Evolutionary conservation across 176 grass and related monocot genomes (phyloP), one percentile per base, ranked within the genome.

Genomic region (Lolium perenne): DNA sequence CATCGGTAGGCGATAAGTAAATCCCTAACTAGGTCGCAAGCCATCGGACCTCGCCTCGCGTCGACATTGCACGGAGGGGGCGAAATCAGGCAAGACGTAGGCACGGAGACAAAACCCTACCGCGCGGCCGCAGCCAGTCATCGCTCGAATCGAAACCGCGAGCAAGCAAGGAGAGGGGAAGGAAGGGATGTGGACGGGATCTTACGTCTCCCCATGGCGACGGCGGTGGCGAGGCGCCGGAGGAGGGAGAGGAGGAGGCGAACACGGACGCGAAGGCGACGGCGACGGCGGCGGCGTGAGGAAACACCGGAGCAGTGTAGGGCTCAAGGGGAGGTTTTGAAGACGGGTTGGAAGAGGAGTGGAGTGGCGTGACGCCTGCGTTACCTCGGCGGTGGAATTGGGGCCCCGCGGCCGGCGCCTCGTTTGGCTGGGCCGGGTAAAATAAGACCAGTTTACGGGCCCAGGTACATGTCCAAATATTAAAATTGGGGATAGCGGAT

Each of bases 181-280:
- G 32, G 17, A 7, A 23, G 8, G 35, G 83, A 6, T 26, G 8
- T 59, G 7, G 26, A 40, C 7, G 66, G 7, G 47, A 56, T 14
- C 78, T 82, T 87, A 87, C 78, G 51, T 76, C 78, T 87, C 69
- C 85, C 85, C 85, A 87, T 82, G 57, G 78, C n/a, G 69, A 9
- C 10, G 47, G 15, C 15, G 26, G 22, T 16, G 51, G 74, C 15
- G 63, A 32, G 21, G 22, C 62, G 47, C 35, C 47, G 83, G n/a
- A 73, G 20, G n/a, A 22, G 40, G 20, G 8, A 38, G 29, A 9
- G 0, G 16, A 2, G 10, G 59, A 6, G 4, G 15, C 15, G 53
- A 55, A 53, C 16, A 6, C 17, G 11, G 32, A 7, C 70, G 13
- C 40, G 80, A 67, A 11, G 15, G 18, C 32, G 70, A 23, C 48